phyloP scores from a whole-genome alignment of 345 rosid species.

The Fremontodendron californicum region DNA sequence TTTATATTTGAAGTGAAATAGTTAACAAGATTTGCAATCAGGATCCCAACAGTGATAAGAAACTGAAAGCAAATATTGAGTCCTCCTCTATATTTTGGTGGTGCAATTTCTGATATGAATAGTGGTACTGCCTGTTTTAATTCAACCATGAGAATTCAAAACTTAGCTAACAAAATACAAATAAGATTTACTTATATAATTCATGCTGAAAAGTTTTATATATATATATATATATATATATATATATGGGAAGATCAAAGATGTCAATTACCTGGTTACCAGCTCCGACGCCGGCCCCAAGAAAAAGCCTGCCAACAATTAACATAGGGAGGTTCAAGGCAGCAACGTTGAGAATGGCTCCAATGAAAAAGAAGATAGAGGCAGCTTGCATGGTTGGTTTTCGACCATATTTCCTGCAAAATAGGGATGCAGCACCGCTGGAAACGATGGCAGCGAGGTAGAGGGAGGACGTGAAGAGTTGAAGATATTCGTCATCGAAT shows the following conservation, averaged over 20 bases:
- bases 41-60: slow-evolving; percentile 64
- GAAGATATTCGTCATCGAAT: slow-evolving; percentile 51
- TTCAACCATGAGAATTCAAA: not conserved
- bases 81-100: slow-evolving; percentile 57
- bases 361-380: slow-evolving; percentile 54
- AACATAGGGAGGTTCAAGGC: slow-evolving; percentile 49
- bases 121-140: slow-evolving; percentile 50
- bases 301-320: slow-evolving; percentile 52
- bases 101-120: slow-evolving; percentile 80
- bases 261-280: slow-evolving; percentile 56
- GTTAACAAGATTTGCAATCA: slow-evolving; percentile 49
- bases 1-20: slow-evolving; percentile 32
- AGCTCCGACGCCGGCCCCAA: slow-evolving; percentile 66
- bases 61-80: slow-evolving; percentile 63
- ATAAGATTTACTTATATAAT: no score
- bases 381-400: slow-evolving; percentile 51
- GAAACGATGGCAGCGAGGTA: slow-evolving; percentile 56
- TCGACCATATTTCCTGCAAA: slow-evolving; percentile 45
- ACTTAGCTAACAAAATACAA: not conserved
- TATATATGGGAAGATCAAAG: no score
- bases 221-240: no score
- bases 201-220: not conserved
- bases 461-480: slow-evolving; percentile 75
- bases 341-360: slow-evolving; percentile 46
- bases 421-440: slow-evolving; percentile 40